Conservation (phyloP, 768 basidiomycete genomes). For the Porpolomopsis calyptriformis region DNA sequence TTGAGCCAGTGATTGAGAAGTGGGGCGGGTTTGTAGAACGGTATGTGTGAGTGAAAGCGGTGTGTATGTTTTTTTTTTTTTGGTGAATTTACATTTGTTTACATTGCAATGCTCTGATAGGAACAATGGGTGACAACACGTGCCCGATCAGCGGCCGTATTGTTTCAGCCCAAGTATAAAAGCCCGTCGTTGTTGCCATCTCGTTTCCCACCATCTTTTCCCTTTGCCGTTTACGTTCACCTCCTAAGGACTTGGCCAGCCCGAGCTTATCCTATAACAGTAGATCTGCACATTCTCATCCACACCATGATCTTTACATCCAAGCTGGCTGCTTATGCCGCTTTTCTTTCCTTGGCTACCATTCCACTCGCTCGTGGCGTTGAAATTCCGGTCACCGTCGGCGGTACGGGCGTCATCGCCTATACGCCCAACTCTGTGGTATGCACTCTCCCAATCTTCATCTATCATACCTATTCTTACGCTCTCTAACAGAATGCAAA, state of each 20-base stretch:
- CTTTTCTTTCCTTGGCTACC: conserved; percentile 18
- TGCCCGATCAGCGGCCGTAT: background rate
- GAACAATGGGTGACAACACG: background rate
- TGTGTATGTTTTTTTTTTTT: background rate
- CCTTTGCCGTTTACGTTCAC: background rate
- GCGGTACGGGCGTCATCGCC: conserved; percentile 31
- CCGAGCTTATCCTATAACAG: background rate
- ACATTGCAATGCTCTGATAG: background rate
- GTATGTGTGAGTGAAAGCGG: conserved; percentile 5
- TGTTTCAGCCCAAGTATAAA: background rate
- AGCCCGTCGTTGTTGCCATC: background rate
- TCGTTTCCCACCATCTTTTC: background rate
- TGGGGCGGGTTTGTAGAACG: conserved; percentile 11
- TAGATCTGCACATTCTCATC: background rate
- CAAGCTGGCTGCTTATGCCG: background rate
- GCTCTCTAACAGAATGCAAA: conserved; percentile 17
- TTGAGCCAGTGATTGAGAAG: conserved; percentile 11
- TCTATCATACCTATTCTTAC: background rate
- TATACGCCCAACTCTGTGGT: conserved; percentile 34
- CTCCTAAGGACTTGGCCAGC: background rate
- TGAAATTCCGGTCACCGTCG: conserved; percentile 36
- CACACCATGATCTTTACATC: background rate
- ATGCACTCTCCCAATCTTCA: conserved; percentile 13
- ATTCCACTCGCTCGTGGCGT: conserved; percentile 27
- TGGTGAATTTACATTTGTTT: background rate